Conservation (phyloP, 1,284 basidiomycete genomes). For the Vanrija sp. region DNA sequence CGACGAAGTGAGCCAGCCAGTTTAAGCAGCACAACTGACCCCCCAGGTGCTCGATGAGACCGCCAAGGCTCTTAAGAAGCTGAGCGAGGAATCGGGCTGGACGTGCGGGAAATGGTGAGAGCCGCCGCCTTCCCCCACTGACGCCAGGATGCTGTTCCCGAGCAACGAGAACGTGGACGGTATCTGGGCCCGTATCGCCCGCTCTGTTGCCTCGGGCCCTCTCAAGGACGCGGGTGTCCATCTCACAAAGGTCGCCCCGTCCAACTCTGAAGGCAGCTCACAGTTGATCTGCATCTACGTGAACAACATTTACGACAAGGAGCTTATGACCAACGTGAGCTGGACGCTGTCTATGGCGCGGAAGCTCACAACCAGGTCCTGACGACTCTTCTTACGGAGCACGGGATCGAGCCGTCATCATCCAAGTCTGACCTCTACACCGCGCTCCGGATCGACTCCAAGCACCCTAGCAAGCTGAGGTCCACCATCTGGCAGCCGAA, state of each 20-base stretch:
- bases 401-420: slow-evolving; percentile 31
- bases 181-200: slow-evolving; percentile 26
- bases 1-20: slow-evolving; percentile 20
- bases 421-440: slow-evolving; percentile 45
- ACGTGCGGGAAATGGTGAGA: slow-evolving; percentile 36
- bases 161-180: slow-evolving; percentile 22
- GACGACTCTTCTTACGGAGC: slow-evolving; percentile 21
- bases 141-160: slow-evolving; percentile 26
- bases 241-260: slow-evolving; percentile 27
- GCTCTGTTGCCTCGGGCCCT: slow-evolving; percentile 32
- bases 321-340: slow-evolving; percentile 21
- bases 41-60: slow-evolving; percentile 17
- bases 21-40: background rate
- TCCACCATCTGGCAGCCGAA: slow-evolving; percentile 32
- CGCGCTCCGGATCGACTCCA: slow-evolving; percentile 43
- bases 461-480: slow-evolving; percentile 39
- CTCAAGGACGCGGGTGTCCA: slow-evolving; percentile 25
- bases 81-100: slow-evolving; percentile 18
- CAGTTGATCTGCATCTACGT: slow-evolving; percentile 35
- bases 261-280: slow-evolving; percentile 2
- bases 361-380: slow-evolving; percentile 18
- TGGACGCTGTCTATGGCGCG: background rate
- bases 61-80: slow-evolving; percentile 18
- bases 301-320: slow-evolving; percentile 26
- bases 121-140: background rate